A percentile compares a stretch with the other conserved stretches of the same genome.
Evolutionary conservation across 2,329 filamentous ascomycete genomes (phyloP).

Genomic region (Fusarium sp.): DNA sequence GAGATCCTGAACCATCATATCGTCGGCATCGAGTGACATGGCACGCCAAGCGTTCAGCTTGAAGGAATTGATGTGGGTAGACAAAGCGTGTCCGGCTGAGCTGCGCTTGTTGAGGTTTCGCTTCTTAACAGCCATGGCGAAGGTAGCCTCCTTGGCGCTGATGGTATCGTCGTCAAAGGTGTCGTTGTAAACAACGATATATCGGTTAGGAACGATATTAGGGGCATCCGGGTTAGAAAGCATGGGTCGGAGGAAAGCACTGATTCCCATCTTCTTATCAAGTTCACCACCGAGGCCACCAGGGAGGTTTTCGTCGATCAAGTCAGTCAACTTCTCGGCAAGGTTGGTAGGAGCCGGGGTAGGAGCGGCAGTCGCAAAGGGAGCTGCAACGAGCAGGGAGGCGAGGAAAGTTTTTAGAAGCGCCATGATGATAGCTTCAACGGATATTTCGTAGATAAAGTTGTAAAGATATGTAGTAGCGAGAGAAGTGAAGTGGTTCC

Average conservation of each 20-base stretch:
- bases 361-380: conserved; percentile 46
- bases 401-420: conserved; percentile 42
- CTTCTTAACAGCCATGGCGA: conserved; percentile 63
- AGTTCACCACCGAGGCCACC: conserved; percentile 25
- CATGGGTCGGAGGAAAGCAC: conserved; percentile 51
- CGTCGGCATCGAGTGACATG: conserved; percentile 64
- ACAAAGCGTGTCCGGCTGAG: conserved; percentile 59
- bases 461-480: conserved; percentile 29
- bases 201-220: conserved; percentile 65
- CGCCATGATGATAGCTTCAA: conserved; percentile 43
- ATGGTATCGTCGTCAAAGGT: conserved; percentile 61
- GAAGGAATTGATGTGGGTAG: conserved; percentile 59
- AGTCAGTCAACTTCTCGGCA: conserved; percentile 25
- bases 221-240: conserved; percentile 61
- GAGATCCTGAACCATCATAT: conserved; percentile 61
- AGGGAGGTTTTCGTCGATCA: conserved; percentile 27
- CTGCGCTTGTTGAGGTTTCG: conserved; percentile 67
- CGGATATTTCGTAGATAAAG: conserved; percentile 24
- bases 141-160: conserved; percentile 59
- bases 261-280: conserved; percentile 37
- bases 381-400: conserved; percentile 41
- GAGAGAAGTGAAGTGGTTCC: conserved; percentile 46
- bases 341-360: conserved; percentile 39
- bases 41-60: conserved; percentile 63
- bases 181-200: conserved; percentile 73